Percentiles rank a stretch among this genome's conserved stretches.
phyloP scores from a whole-genome alignment of 805 yeast species.

The Diddensiella caesifluorescens region DNA sequence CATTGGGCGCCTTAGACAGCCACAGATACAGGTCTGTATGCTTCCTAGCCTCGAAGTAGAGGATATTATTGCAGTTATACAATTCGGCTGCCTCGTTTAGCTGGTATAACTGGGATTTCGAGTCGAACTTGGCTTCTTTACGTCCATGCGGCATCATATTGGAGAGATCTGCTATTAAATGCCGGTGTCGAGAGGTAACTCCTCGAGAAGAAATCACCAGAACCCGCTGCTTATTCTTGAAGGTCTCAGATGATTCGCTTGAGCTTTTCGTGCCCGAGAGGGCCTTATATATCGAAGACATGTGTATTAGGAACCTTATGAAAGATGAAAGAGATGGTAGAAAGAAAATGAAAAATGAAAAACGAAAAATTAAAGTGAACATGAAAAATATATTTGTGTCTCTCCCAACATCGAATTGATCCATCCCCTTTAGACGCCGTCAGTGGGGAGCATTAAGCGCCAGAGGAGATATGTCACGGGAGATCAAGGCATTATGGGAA shows the following conservation, averaged over 20 bases:
- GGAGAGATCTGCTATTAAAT: slow-evolving; percentile 75
- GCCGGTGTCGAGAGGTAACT: slow-evolving; percentile 90
- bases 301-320: slow-evolving; percentile 24
- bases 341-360: slow-evolving; percentile 1
- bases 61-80: slow-evolving; percentile 92
- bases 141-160: slow-evolving; percentile 87
- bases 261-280: slow-evolving; percentile 30
- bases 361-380: neutral
- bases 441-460: too few relatives aligned
- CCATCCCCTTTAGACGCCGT: too few relatives aligned
- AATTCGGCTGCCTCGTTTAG: slow-evolving; percentile 94
- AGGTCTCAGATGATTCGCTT: slow-evolving; percentile 40
- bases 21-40: slow-evolving; percentile 93
- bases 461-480: slow-evolving; percentile 22
- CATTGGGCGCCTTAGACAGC: slow-evolving; percentile 95
- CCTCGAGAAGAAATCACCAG: slow-evolving; percentile 91
- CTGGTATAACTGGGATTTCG: slow-evolving; percentile 81
- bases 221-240: slow-evolving; percentile 82
- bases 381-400: neutral
- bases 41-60: slow-evolving; percentile 93
- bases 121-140: slow-evolving; percentile 93
- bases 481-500: slow-evolving; percentile 29
- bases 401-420: too few relatives aligned
- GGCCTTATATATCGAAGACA: slow-evolving; percentile 73
- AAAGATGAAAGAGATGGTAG: neutral